Base-by-base conservation (phyloP, 2,329 filamentous ascomycete genomes). In the Exserohilum rostratum region DNA sequence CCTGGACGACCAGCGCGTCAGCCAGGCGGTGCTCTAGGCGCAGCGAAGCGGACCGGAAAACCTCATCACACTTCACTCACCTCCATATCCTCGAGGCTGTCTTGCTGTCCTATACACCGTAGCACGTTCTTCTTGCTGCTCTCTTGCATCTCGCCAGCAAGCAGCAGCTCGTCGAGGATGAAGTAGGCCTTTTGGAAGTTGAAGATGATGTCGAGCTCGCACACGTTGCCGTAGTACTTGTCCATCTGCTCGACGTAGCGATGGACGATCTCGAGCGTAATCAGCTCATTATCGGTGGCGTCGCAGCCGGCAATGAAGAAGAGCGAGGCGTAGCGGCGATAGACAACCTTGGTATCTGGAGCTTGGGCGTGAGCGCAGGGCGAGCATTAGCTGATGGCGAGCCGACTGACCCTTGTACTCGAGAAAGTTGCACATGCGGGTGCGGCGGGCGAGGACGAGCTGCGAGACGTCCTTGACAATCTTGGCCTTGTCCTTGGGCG, bases 201-300 rank as follows among this genome's bases (percentile, higher is more conserved):
- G 85, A 99, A 99, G 77, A 99, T 99, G 79, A 98, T 97, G 77
- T 98, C 93, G 62, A 99, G 86, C 81, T 99, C 95, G 87, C 95
- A 99, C 56, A 99, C 95, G 77, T 99, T 99, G 77, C 95, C 95
- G 78, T 98, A 99, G 82, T 99, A 99, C 78, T 99, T 99, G 84
- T 99, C 95, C 95, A 99, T 99, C 80, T 99, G 95, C 79, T 99
- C 95, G 73, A 99, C 95, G 76, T 99, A 99, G 79, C 95, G 91
- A 78, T 99, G 95, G 70, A 99, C 96, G 74, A 99, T 92, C 78
- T 99, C 95, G 74, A 99, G 91, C 20, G 91, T 96, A 76, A 98
- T 97, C 73, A 99, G 82, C 76, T 99, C 95, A 79, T 99, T 99
- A 79, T 99, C 95, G 61, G 91, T 92, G n/a, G 93, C 93, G 49